Evolutionary conservation across 495 filamentous ascomycete genomes (phyloP).

Genomic region (Peziza echinospora): DNA sequence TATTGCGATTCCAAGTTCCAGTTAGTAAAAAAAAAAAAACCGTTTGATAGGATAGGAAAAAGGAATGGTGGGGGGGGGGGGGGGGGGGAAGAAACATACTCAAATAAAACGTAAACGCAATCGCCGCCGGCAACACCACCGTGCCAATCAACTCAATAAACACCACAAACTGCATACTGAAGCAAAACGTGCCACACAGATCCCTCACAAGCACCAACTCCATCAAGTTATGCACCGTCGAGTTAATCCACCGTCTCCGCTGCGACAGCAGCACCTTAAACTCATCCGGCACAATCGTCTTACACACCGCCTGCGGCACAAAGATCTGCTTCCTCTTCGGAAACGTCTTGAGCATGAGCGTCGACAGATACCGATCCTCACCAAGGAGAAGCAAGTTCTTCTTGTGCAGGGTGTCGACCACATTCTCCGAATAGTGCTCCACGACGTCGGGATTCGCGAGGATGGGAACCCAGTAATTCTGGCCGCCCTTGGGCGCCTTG

Average conservation of each 20-base stretch:
- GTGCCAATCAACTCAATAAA: constrained; percentile 93
- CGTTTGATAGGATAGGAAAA: too few relatives aligned
- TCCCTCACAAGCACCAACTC: constrained; percentile 89
- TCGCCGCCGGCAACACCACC: constrained; percentile 82
- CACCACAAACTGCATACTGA: constrained; percentile 98
- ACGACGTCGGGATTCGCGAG: constrained; percentile 96
- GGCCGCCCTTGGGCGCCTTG: constrained; percentile 93
- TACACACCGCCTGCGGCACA: constrained; percentile 94
- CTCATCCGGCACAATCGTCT: constrained; percentile 83
- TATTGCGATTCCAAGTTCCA: constrained; percentile 19
- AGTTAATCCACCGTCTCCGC: constrained; percentile 96
- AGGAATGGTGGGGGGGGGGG: too few relatives aligned
- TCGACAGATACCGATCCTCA: constrained; percentile 91
- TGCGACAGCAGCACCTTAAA: constrained; percentile 88
- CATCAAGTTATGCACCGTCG: constrained; percentile 96
- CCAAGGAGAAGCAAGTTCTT: constrained; percentile 92
- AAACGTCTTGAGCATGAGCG: constrained; percentile 96
- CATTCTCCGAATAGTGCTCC: constrained; percentile 97
- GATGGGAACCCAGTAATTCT: constrained; percentile 99
- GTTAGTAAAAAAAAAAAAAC: constrained; percentile 3
- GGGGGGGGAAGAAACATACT: constrained; percentile 30
- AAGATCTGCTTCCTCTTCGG: constrained; percentile 98
- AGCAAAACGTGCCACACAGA: constrained; percentile 97
- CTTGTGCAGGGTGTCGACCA: constrained; percentile 96
- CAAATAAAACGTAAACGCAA: constrained; percentile 91